Evolutionary conservation across 768 basidiomycete species (phyloP).

Genomic region (Asterophora parasitica): DNA sequence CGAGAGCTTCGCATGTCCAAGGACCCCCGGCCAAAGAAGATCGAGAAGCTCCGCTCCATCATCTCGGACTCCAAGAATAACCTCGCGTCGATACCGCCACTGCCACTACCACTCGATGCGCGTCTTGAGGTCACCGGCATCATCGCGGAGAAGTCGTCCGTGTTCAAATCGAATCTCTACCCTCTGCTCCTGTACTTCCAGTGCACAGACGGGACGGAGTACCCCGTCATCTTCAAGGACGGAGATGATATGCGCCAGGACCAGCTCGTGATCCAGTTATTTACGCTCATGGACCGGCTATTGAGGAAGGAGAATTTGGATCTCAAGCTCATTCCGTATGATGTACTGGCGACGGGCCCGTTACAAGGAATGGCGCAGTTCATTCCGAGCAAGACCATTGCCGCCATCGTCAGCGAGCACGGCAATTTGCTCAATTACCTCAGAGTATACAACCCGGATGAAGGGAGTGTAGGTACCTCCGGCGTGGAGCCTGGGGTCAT

Average conservation of each 20-base stretch:
- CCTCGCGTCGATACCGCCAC: conserved; percentile 69
- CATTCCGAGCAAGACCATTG: conserved; percentile 93
- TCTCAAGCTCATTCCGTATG: conserved; percentile 85
- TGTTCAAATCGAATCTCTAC: conserved; percentile 96
- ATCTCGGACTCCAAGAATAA: conserved; percentile 84
- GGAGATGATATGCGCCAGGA: conserved; percentile 99
- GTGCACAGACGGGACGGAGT: conserved; percentile 78
- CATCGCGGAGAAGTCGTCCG: conserved; percentile 84
- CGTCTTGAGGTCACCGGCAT: conserved; percentile 80
- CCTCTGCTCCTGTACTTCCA: conserved; percentile 90
- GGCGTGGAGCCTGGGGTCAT: conserved; percentile 94
- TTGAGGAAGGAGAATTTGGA: conserved; percentile 94
- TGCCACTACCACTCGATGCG: conserved; percentile 90
- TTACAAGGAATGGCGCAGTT: conserved; percentile 97
- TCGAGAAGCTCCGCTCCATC: conserved; percentile 86
- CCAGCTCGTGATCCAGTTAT: conserved; percentile 96
- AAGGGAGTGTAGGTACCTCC: conserved; percentile 90
- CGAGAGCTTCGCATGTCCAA: conserved; percentile 86
- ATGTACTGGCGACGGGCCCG: conserved; percentile 88
- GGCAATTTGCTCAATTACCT: conserved; percentile 86
- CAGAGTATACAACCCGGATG: conserved; percentile 82
- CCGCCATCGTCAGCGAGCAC: conserved; percentile 89
- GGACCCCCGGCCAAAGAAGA: conserved; percentile 94
- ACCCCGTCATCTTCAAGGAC: conserved; percentile 96
- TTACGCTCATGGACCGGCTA: conserved; percentile 95